Evolutionary conservation across 108 stramenopile species (phyloP), one percentile per base, ranked within the genome.

Genomic region (Nitzschia inconspicua): DNA sequence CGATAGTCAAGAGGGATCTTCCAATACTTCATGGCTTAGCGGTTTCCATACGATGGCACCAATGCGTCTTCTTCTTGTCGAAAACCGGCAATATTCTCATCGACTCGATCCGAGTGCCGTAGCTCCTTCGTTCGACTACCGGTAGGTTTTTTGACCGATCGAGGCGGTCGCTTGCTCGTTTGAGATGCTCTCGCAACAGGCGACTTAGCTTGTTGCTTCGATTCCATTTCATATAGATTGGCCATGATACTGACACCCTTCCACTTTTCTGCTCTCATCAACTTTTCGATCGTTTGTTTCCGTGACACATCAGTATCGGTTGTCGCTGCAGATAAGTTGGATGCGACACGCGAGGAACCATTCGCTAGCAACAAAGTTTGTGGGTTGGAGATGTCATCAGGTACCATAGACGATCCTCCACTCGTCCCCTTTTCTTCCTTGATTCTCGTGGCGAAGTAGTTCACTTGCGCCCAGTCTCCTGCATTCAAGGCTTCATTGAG

Each of bases 191-290:
- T 11, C 3, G 37, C 18, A 0, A 35, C n/a, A 5, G 53, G 19
- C 2, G 53, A 32, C 18, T 18, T 23, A 35, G 5, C 7, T 3
- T 8, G 6, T 31, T 54, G 34, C 18, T 68, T 68, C 18, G 60
- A 62, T 16, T 70, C 69, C 69, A 70, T 70, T 27, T 62, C 69
- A 31, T 70, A 70, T 53, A 70, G 40, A 29, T 59, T 59, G 18
- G 69, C 69, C 69, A 70, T 70, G 28, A 70, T 70, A n/a, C 60
- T 63, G 4, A 63, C 47, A 20, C 69, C 69, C 32, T 63, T 62
- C 61, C 60, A 70, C 29, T 70, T 70, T 37, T 49, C 48, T 47
- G 53, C 54, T 10, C 51, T 29, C 26, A 59, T 48, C 2, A 70
- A 29, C 47, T 57, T 62, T 31, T 55, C 40, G 37, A 70, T 62